A percentile compares a stretch with the other conserved stretches of the same genome.
phyloP scores from a whole-genome alignment of 1,284 basidiomycete species.

The Sporisorium iseilematis-ciliati region DNA sequence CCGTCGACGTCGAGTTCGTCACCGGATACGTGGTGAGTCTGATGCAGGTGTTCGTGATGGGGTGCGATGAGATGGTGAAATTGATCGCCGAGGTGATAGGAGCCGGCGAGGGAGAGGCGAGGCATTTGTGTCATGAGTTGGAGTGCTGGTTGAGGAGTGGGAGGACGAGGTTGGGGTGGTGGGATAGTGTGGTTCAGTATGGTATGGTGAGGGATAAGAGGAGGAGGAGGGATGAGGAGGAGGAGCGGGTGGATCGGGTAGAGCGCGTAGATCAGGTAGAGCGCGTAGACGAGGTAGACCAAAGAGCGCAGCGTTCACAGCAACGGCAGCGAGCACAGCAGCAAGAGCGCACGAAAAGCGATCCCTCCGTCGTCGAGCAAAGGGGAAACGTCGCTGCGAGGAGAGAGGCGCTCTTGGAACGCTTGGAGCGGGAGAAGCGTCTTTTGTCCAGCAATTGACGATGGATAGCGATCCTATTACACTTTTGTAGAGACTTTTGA shows the following conservation, averaged over 20 bases:
- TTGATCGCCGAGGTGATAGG: slow-evolving; percentile 66
- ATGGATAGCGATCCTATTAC: too few species aligned
- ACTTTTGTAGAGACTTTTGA: too few species aligned
- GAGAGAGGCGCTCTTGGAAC: not conserved
- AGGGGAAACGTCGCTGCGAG: not conserved
- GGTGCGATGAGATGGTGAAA: slow-evolving; percentile 54
- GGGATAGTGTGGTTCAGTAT: slow-evolving; percentile 40
- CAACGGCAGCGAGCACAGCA: too few species aligned
- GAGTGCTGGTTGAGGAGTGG: slow-evolving; percentile 57
- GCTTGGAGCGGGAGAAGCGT: too few species aligned
- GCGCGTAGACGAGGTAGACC: too few species aligned
- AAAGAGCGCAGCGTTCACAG: too few species aligned
- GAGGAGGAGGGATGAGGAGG: not conserved
- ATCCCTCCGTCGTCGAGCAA: too few species aligned
- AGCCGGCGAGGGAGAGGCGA: slow-evolving; percentile 34
- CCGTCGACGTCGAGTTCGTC: slow-evolving; percentile 66
- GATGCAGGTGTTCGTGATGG: slow-evolving; percentile 61
- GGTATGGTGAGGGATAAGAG: not conserved
- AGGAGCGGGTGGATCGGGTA: not conserved
- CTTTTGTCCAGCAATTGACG: not conserved
- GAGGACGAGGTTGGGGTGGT: slow-evolving; percentile 39
- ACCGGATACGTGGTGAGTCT: slow-evolving; percentile 62
- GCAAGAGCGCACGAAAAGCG: too few species aligned
- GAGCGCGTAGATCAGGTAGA: not conserved
- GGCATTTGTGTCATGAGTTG: slow-evolving; percentile 65